Base-by-base conservation (phyloP, 2,329 filamentous ascomycete genomes). In the Tolypocladium cylindrosporum region DNA sequence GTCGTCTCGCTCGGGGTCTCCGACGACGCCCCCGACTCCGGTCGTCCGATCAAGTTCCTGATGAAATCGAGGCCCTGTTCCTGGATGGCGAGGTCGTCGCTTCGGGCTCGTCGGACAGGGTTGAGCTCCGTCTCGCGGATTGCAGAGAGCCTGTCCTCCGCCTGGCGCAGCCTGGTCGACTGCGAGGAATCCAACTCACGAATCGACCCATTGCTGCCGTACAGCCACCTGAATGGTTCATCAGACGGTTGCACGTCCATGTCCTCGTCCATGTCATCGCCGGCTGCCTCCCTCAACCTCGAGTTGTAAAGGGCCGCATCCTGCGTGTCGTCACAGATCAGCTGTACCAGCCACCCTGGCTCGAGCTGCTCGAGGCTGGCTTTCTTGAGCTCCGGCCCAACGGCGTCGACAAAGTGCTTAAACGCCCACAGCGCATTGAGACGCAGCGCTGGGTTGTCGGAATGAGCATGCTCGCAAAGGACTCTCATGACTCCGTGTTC, bases 401-500 rank as follows among this genome's bases (percentile, higher is more conserved):
- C 84, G 27, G 85, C 86, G 61, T 89, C 82, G 3, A 96, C 87
- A 55, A 97, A 81, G 72, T 97, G 91, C 69, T 97, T 97, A 59
- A 99, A 76, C 7, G 91, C 91, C 93, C 94, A 99, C 1, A 99
- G 74, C 27, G 92, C 91, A 65, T 94, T 91, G 34, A 95, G 79
- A 31, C 91, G 85, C 56, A 97, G 77, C 53, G 86, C 84, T n/a
- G 88, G 82, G 66, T 93, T 89, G 53, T 82, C 80, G 0, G 90
- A 94, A 69, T 89, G 89, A 1, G 92, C 91, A 69, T 96, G 90
- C 64, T 89, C 84, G 67, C 91, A 96, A 1, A 97, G 77, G 0
- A 88, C 82, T 61, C 84, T 85, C 63, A 96, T 79, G 1, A 94
- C 83, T 8, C 90, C 90, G 6, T 82, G 82, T 54, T 89, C 84